Conservation (phyloP, 306 rosid species). For the Canavalia gladiata region DNA sequence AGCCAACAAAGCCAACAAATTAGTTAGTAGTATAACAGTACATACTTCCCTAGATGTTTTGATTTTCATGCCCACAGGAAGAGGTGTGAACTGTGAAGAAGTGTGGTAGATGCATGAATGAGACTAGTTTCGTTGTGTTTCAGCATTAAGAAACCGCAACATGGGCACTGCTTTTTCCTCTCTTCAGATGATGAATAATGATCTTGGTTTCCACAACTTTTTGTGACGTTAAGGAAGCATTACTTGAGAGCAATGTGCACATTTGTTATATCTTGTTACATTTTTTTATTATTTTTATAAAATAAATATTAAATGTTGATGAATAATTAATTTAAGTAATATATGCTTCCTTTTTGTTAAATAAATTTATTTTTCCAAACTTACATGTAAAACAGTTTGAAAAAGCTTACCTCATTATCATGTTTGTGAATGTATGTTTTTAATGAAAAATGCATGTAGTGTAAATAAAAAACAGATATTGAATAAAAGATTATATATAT, state of each 20-base stretch:
- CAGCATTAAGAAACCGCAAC: neutral
- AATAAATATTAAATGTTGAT: no score
- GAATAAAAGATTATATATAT: no score
- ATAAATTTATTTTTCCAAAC: no score
- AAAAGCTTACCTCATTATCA: no score
- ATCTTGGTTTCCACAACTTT: neutral
- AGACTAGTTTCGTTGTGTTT: no score
- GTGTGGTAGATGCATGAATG: neutral
- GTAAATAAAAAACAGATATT: no score
- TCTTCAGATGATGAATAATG: slow-evolving; percentile 37
- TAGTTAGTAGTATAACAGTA: neutral
- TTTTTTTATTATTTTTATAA: neutral
- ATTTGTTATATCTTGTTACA: neutral
- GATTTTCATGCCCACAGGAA: neutral
- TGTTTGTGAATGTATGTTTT: no score
- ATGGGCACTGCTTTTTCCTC: neutral
- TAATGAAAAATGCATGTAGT: no score
- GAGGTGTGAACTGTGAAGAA: neutral
- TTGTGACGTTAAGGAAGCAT: slow-evolving; percentile 23
- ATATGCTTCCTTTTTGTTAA: no score
- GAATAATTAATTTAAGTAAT: no score
- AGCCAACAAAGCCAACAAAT: neutral
- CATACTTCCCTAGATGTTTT: neutral
- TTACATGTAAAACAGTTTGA: no score
- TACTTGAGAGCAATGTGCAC: neutral